These are phyloP conservation scores for Truncatella angustata DNA, from an alignment of 2,329 filamentous ascomycete genomes.

Conservation along the genomic window DNA sequence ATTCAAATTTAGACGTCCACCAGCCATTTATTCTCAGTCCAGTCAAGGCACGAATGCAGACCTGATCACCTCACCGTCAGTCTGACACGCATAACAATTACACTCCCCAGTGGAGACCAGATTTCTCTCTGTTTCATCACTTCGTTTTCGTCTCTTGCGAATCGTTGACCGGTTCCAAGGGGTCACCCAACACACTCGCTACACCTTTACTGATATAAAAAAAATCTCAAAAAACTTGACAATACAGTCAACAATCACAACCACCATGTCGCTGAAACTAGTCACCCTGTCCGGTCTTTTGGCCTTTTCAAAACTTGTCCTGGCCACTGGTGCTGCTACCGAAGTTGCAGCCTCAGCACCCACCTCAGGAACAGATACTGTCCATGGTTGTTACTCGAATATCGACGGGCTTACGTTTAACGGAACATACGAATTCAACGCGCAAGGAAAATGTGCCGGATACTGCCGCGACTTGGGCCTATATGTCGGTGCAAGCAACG, in stretches of 20 bases:
- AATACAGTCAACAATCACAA: too few species aligned
- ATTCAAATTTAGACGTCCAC: neutral
- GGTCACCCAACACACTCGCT: conserved; percentile 14
- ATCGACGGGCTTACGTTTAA: conserved; percentile 35
- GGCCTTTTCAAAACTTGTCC: conserved; percentile 21
- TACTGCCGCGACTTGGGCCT: conserved; percentile 42
- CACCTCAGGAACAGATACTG: conserved; percentile 33
- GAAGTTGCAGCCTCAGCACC: conserved; percentile 38
- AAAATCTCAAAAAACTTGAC: too few species aligned
- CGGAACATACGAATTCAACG: conserved; percentile 29
- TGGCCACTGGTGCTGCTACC: conserved; percentile 12
- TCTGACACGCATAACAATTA: neutral
- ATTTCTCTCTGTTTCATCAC: conserved; percentile 1
- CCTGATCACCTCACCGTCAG: neutral
- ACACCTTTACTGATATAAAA: too few species aligned
- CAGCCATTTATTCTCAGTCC: neutral
- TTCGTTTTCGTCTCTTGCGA: conserved; percentile 17
- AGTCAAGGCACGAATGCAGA: conserved; percentile 2
- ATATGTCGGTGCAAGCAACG: conserved; percentile 61
- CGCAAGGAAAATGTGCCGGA: conserved; percentile 40
- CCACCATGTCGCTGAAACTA: conserved; percentile 25
- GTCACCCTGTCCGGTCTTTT: conserved; percentile 24
- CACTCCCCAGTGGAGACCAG: conserved; percentile 4
- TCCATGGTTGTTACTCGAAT: conserved; percentile 52
- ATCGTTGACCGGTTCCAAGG: conserved; percentile 27